A percentile compares a stretch with the other conserved stretches of the same genome.
Conservation (phyloP, 2,329 filamentous ascomycete species). For the Ceratocystis destructans region DNA sequence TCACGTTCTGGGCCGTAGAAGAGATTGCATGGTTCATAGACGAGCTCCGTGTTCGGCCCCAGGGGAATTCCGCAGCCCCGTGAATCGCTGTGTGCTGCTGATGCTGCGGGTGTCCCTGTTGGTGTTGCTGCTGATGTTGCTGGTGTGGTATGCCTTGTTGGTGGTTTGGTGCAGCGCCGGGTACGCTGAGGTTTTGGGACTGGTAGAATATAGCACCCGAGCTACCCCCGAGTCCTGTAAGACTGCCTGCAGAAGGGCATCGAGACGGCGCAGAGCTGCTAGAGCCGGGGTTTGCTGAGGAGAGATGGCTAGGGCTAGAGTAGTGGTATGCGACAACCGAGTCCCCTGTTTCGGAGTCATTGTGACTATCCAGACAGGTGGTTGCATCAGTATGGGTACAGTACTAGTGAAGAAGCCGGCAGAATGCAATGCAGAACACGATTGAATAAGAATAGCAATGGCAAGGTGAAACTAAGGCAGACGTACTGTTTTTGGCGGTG, state of each 20-base stretch:
- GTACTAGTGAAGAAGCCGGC: not conserved
- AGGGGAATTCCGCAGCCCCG: not conserved
- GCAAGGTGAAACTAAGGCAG: not conserved
- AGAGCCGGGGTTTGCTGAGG: too few relatives aligned
- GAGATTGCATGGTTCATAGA: not conserved
- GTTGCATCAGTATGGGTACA: too few relatives aligned
- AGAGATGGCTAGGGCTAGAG: not conserved
- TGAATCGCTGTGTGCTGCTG: too few relatives aligned
- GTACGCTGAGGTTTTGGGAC: not conserved
- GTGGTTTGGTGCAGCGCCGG: not conserved
- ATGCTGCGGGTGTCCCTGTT: too few relatives aligned
- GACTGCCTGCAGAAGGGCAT: too few relatives aligned
- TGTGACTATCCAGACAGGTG: not conserved
- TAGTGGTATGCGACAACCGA: not conserved
- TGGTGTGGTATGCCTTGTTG: not conserved
- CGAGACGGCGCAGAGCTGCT: too few relatives aligned
- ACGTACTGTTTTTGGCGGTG: constrained; percentile 34
- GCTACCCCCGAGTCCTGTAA: too few relatives aligned
- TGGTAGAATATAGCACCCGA: not conserved
- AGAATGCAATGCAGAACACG: not conserved
- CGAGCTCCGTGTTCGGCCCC: not conserved
- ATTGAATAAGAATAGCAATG: not conserved
- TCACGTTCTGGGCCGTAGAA: not conserved
- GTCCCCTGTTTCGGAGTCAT: not conserved
- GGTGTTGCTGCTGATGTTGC: too few relatives aligned